phyloP scores from a whole-genome alignment of 192 early-diverging fungal species.

The Coemansia sp. region DNA sequence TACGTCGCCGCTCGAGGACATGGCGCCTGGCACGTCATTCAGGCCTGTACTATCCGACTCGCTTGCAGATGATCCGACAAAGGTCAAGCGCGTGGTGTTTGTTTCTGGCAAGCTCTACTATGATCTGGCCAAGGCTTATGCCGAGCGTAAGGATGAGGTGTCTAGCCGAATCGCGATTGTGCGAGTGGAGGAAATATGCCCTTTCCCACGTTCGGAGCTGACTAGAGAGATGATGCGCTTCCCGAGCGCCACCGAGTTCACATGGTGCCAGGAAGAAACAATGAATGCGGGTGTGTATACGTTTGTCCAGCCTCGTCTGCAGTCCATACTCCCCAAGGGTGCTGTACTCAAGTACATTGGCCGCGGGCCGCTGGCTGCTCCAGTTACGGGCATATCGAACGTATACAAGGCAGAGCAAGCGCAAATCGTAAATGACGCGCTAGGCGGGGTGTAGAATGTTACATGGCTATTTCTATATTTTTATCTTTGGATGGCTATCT shows the following conservation, averaged over 20 bases:
- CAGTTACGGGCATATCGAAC: slow-evolving; percentile 73
- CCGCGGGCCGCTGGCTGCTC: slow-evolving; percentile 68
- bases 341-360: slow-evolving; percentile 67
- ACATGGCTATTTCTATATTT: background rate
- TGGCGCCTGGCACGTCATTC: slow-evolving; percentile 84
- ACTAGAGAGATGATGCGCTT: slow-evolving; percentile 63
- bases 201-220: slow-evolving; percentile 80
- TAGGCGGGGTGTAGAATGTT: slow-evolving; percentile 20
- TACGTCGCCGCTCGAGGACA: slow-evolving; percentile 74
- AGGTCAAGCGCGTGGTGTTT: slow-evolving; percentile 68
- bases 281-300: slow-evolving; percentile 89
- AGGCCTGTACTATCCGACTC: slow-evolving; percentile 74
- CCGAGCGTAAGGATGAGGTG: slow-evolving; percentile 46
- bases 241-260: slow-evolving; percentile 62
- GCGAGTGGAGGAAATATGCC: slow-evolving; percentile 88
- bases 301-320: slow-evolving; percentile 84
- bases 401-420: slow-evolving; percentile 71
- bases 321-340: slow-evolving; percentile 65
- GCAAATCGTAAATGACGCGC: slow-evolving; percentile 55
- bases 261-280: slow-evolving; percentile 90
- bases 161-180: slow-evolving; percentile 74
- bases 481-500: background rate
- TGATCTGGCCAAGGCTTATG: slow-evolving; percentile 80
- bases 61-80: slow-evolving; percentile 38
- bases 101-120: slow-evolving; percentile 93